Conservation (phyloP, 2,329 filamentous ascomycete genomes). For the Dactylellina cionopaga region DNA sequence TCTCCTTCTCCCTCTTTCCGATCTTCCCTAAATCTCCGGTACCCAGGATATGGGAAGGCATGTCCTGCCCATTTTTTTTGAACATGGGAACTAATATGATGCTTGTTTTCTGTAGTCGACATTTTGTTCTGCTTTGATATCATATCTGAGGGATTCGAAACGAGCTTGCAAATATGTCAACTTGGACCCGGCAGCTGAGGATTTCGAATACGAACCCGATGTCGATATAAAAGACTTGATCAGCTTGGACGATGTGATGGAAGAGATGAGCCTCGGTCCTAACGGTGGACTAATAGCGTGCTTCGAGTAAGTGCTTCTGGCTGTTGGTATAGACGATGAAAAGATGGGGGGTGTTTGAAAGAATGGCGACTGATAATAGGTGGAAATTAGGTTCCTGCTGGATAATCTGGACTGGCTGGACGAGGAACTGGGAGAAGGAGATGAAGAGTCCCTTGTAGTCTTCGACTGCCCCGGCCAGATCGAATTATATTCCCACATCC, state of each 20-base stretch:
- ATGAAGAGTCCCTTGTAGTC: slow-evolving; percentile 95
- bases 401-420: slow-evolving; percentile 93
- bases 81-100: slow-evolving; percentile 10
- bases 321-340: not conserved
- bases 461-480: slow-evolving; percentile 99
- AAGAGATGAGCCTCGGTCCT: slow-evolving; percentile 87
- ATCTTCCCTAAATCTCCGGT: slow-evolving; percentile 28
- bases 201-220: slow-evolving; percentile 89
- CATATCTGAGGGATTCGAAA: slow-evolving; percentile 77
- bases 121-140: slow-evolving; percentile 92
- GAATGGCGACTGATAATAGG: too few species aligned
- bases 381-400: slow-evolving; percentile 73
- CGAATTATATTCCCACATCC: slow-evolving; percentile 96
- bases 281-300: slow-evolving; percentile 96
- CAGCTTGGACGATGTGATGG: slow-evolving; percentile 94
- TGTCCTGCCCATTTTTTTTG: not conserved
- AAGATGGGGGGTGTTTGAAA: slow-evolving; percentile 1
- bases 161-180: slow-evolving; percentile 71
- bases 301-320: slow-evolving; percentile 70
- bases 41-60: not conserved
- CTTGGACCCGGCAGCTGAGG: slow-evolving; percentile 93
- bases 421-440: slow-evolving; percentile 82
- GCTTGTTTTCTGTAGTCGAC: slow-evolving; percentile 72
- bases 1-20: slow-evolving; percentile 27
- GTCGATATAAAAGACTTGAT: slow-evolving; percentile 96